phyloP scores from a whole-genome alignment of 164 flowering plant genomes.

The Sedum album region DNA sequence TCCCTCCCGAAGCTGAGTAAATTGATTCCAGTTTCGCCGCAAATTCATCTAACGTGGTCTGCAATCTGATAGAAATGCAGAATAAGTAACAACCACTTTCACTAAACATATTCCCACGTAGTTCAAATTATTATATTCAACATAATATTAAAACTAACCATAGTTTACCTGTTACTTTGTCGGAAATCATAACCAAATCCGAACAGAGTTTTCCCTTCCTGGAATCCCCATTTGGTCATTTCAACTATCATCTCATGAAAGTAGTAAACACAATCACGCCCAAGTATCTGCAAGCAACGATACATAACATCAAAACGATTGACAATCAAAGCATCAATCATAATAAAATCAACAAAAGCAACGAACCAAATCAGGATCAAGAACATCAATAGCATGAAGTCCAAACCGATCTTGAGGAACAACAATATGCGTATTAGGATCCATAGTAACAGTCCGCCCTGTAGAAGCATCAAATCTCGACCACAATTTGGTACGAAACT shows the following conservation, averaged over 20 bases:
- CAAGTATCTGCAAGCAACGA: conserved; percentile 48
- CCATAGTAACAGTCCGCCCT: conserved; percentile 69
- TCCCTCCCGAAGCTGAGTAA: conserved; percentile 80
- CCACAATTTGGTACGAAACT: conserved; percentile 78
- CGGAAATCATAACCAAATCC: conserved; percentile 99
- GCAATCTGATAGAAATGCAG: conserved; percentile 38
- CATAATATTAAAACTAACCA: background rate
- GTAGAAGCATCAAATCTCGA: conserved; percentile 76
- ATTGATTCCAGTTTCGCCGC: conserved; percentile 67
- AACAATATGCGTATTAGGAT: conserved; percentile 43
- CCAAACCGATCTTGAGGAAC: conserved; percentile 92
- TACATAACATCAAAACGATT: background rate
- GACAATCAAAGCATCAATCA: background rate
- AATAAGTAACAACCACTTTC: background rate
- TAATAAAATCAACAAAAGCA: too few relatives aligned
- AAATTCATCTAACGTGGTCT: conserved; percentile 63
- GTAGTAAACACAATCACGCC: conserved; percentile 72
- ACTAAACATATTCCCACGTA: background rate
- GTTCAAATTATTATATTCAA: background rate
- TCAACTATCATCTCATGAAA: conserved; percentile 96
- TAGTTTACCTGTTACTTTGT: conserved; percentile 81
- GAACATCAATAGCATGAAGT: conserved; percentile 72
- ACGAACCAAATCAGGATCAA: conserved; percentile 88
- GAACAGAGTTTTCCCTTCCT: conserved; percentile 92
- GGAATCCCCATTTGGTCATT: conserved; percentile 88